phyloP scores from a whole-genome alignment of 257 asterid species.

The Penstemon barbatus region DNA sequence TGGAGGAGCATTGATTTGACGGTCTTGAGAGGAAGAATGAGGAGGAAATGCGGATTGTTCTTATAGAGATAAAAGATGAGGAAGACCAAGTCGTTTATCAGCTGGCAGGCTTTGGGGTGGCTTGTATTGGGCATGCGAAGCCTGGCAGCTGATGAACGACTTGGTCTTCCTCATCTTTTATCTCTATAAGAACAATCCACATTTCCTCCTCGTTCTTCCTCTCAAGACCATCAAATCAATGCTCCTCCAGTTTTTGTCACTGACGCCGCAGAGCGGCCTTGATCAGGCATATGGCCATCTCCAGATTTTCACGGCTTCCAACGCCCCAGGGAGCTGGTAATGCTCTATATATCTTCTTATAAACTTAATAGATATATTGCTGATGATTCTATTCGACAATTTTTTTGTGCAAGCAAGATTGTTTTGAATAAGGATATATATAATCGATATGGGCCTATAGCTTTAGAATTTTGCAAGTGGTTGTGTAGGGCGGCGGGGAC shows the following conservation, averaged over 20 bases:
- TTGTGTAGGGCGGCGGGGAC: constrained; percentile 46
- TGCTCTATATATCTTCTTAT: constrained; percentile 64
- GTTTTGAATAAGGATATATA: constrained; percentile 32
- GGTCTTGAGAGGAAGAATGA: constrained; percentile 20
- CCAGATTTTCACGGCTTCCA: constrained; percentile 56
- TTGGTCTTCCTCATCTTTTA: too few species aligned
- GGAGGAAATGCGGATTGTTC: background rate
- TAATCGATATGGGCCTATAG: constrained; percentile 47
- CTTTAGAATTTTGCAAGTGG: constrained; percentile 67
- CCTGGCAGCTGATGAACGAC: too few species aligned
- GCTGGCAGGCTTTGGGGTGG: too few species aligned
- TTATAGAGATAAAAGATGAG: too few species aligned
- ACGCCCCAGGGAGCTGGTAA: constrained; percentile 70
- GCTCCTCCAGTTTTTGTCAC: constrained; percentile 46
- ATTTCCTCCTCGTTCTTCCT: background rate
- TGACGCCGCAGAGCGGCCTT: constrained; percentile 28
- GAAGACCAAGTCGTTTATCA: too few species aligned
- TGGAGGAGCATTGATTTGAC: constrained; percentile 46
- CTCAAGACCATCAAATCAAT: constrained; percentile 37
- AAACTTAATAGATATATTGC: constrained; percentile 47
- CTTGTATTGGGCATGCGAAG: too few species aligned
- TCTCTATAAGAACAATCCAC: too few species aligned
- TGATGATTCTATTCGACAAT: constrained; percentile 57
- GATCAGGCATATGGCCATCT: constrained; percentile 49
- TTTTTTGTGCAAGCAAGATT: constrained; percentile 47